phyloP scores from a whole-genome alignment of 169 alveolate genomes.

The Theileria sp. region DNA sequence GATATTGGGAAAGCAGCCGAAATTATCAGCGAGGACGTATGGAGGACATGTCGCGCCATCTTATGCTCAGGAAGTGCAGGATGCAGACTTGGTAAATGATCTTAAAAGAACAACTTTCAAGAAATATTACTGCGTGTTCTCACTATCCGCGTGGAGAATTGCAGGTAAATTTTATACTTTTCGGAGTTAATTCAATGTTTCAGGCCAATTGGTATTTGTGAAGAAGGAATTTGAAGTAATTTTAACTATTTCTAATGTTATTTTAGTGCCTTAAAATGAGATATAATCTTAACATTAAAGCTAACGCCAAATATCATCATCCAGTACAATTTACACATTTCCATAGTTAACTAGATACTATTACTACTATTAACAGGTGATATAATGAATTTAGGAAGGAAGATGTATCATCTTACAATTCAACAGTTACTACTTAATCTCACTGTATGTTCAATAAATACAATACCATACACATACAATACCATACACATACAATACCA shows the following conservation, averaged over 20 bases:
- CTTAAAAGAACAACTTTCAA: constrained; percentile 18
- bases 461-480: neutral
- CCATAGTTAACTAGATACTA: no score
- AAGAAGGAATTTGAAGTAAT: constrained; percentile 21
- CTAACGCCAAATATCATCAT: constrained; percentile 47
- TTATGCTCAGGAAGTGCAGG: constrained; percentile 39
- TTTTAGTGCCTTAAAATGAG: constrained; percentile 22
- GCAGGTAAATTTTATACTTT: neutral
- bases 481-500: no score
- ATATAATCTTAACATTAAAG: constrained; percentile 22
- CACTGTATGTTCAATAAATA: constrained; percentile 10
- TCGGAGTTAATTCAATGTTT: neutral
- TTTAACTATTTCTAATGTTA: neutral
- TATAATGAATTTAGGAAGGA: constrained; percentile 27
- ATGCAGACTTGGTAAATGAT: constrained; percentile 22
- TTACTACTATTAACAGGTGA: neutral
- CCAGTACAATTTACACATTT: constrained; percentile 12
- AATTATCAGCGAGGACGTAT: neutral
- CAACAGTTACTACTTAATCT: constrained; percentile 30
- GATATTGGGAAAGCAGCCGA: neutral
- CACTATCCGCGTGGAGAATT: constrained; percentile 47
- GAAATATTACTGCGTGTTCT: constrained; percentile 20
- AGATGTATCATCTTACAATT: constrained; percentile 29
- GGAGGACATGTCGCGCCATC: constrained; percentile 8
- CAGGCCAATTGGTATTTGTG: constrained; percentile 25